A percentile compares a stretch with the other conserved stretches of the same genome.
These are phyloP conservation scores for Nannochloris sp. DNA, from an alignment of 139 green algal species.

Conservation along the genomic window DNA sequence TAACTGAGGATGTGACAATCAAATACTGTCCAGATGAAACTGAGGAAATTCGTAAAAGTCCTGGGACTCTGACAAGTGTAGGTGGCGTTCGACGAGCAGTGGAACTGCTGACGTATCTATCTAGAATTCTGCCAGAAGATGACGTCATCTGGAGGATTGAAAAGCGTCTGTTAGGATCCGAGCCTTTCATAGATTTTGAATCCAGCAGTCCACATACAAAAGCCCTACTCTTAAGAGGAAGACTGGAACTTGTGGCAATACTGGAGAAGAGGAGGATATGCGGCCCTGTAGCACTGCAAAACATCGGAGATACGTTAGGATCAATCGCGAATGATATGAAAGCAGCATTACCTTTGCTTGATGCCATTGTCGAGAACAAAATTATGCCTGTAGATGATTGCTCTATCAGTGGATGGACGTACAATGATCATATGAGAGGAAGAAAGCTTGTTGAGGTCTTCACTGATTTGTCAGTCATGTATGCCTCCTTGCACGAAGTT, in stretches of 20 bases:
- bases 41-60: background rate
- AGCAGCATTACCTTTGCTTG: background rate
- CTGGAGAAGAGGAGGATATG: background rate
- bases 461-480: conserved; percentile 7
- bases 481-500: conserved; percentile 4
- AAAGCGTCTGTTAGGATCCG: background rate
- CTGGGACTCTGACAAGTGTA: background rate
- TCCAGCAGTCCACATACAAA: background rate
- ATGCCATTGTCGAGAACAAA: conserved; percentile 3
- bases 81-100: background rate
- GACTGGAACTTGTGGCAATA: conserved; percentile 1
- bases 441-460: conserved; percentile 4
- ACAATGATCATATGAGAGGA: background rate
- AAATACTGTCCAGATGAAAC: background rate
- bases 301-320: background rate
- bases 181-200: conserved; percentile 10
- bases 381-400: background rate
- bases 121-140: conserved; percentile 2
- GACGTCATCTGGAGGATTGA: conserved; percentile 6
- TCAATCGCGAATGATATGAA: conserved; percentile 5
- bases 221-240: conserved; percentile 5
- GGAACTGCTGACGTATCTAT: background rate
- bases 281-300: background rate
- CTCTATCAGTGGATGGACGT: conserved; percentile 5
- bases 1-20: background rate